Evolutionary conservation across 1,139 yeast species (phyloP).

Genomic region (Protomyces pachydermus): DNA sequence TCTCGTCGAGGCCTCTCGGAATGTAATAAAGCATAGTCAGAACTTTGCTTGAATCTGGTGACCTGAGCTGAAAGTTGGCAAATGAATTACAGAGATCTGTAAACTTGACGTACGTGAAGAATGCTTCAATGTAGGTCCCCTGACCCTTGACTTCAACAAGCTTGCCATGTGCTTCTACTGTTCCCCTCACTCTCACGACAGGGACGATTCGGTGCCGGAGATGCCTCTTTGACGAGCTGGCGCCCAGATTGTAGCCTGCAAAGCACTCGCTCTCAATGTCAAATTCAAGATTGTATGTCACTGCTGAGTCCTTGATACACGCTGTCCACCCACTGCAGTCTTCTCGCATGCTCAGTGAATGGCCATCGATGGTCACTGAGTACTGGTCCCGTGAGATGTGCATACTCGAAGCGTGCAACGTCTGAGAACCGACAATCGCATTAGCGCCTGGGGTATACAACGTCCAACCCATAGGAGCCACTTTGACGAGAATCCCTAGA

Average conservation of each 20-base stretch:
- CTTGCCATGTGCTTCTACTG: constrained; percentile 10
- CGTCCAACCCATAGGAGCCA: constrained; percentile 19
- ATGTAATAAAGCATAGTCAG: constrained; percentile 14
- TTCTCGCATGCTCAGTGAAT: constrained; percentile 11
- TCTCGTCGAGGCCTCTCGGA: constrained; percentile 10
- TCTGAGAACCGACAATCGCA: constrained; percentile 19
- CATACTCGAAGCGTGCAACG: constrained; percentile 18
- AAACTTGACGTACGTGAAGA: constrained; percentile 7
- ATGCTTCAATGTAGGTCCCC: constrained; percentile 12
- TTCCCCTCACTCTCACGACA: background rate
- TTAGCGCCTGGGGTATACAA: constrained; percentile 1
- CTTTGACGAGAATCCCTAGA: constrained; percentile 25
- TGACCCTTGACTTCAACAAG: background rate
- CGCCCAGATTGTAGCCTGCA: constrained; percentile 8
- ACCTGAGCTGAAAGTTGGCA: constrained; percentile 9
- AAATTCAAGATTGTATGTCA: constrained; percentile 3
- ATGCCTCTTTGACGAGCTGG: background rate
- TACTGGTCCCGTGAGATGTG: constrained; percentile 7
- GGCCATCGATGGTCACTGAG: constrained; percentile 3
- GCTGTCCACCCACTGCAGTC: constrained; percentile 17
- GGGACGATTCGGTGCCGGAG: constrained; percentile 8
- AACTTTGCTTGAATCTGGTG: constrained; percentile 2
- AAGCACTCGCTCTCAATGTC: constrained; percentile 6
- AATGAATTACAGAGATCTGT: constrained; percentile 14
- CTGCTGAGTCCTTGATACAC: constrained; percentile 4